phyloP scores from a whole-genome alignment of 164 flowering plant species.

The Buxus sempervirens region DNA sequence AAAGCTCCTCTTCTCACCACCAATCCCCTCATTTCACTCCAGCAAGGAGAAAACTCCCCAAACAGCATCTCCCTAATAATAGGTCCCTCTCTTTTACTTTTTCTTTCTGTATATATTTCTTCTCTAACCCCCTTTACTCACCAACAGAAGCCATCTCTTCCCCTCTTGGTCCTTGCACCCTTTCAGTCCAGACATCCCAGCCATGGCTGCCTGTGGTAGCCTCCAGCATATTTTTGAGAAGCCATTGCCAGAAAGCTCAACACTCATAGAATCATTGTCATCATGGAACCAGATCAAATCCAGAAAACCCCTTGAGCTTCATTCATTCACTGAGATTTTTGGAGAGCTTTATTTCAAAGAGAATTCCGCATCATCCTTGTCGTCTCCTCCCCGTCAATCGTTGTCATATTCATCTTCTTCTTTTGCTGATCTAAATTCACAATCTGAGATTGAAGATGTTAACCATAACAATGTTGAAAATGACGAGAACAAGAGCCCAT shows the following conservation, averaged over 20 bases:
- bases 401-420: conserved; percentile 14
- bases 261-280: conserved; percentile 47
- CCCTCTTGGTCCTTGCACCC: not conserved
- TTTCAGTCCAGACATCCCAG: not conserved
- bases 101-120: not conserved
- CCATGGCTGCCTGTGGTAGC: conserved; percentile 72
- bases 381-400: conserved; percentile 5
- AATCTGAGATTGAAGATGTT: not conserved
- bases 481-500: not conserved
- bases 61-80: not conserved
- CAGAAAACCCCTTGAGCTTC: conserved; percentile 28
- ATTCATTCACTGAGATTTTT: conserved; percentile 64
- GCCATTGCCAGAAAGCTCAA: conserved; percentile 50
- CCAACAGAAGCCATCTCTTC: not conserved
- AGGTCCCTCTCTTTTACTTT: not conserved
- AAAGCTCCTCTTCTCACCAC: no score
- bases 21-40: no score
- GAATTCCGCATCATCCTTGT: conserved; percentile 8
- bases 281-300: conserved; percentile 52
- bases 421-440: conserved; percentile 3
- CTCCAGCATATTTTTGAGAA: conserved; percentile 62
- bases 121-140: not conserved
- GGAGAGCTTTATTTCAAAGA: conserved; percentile 78
- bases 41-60: not conserved
- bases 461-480: conserved; percentile 1